phyloP scores from a whole-genome alignment of 129 eudicot species.

The Tanacetum coccineum region DNA sequence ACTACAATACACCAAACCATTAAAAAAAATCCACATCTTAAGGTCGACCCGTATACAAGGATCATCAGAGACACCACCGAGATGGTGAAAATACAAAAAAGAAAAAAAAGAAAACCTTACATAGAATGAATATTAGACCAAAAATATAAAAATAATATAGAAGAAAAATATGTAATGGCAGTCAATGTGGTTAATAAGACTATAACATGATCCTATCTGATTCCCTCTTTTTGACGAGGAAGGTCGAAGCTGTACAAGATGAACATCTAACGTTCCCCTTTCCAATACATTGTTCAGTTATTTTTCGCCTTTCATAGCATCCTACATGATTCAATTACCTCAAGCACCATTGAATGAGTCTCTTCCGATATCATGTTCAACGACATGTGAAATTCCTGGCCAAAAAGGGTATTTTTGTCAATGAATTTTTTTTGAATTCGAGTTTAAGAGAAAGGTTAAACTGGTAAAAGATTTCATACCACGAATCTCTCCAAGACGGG shows the following conservation, averaged over 20 bases:
- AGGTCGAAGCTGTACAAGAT: conserved; percentile 44
- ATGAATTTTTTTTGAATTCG: background rate
- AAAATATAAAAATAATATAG: conserved; percentile 22
- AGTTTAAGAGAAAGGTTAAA: background rate
- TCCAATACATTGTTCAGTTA: conserved; percentile 16
- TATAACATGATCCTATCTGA: conserved; percentile 30
- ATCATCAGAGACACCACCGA: conserved; percentile 24
- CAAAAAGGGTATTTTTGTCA: conserved; percentile 4
- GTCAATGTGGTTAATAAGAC: conserved; percentile 32
- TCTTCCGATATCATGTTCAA: conserved; percentile 91
- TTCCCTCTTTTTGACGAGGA: conserved; percentile 20
- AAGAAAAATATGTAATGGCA: conserved; percentile 15
- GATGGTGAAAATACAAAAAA: conserved; percentile 20
- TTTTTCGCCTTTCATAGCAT: conserved; percentile 38
- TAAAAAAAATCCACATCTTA: conserved; percentile 10
- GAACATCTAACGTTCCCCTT: conserved; percentile 11
- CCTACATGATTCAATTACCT: conserved; percentile 94
- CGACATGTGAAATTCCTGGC: conserved; percentile 88
- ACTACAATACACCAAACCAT: conserved; percentile 19
- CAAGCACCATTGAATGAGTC: conserved; percentile 76
- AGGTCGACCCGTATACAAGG: conserved; percentile 22
- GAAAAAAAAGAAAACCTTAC: background rate
- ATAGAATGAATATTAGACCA: conserved; percentile 32
- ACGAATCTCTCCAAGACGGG: conserved; percentile 97
- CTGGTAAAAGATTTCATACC: conserved; percentile 47